Evolutionary conservation across 441 rosid genomes (phyloP).

Genomic region (Gossypium trilobum): DNA sequence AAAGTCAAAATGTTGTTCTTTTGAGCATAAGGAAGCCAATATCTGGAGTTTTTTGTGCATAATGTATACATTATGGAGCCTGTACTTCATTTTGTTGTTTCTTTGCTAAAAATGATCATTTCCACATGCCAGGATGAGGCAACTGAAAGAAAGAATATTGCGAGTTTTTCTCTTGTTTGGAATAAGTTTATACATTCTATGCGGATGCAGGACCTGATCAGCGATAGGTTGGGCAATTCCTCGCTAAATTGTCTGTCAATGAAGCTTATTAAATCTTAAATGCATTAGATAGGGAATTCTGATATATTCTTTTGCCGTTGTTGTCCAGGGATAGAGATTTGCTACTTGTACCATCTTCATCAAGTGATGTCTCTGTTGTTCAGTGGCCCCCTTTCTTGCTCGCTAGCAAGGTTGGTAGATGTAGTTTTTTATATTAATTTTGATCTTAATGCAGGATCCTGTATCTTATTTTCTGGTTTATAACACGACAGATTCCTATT

Average conservation of each 20-base stretch:
- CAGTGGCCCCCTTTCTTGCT: slow-evolving; percentile 98
- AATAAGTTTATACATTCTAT: slow-evolving; percentile 72
- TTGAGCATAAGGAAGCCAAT: background rate
- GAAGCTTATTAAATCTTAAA: slow-evolving; percentile 5
- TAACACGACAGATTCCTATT: slow-evolving; percentile 65
- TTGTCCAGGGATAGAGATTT: slow-evolving; percentile 69
- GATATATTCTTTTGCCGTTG: slow-evolving; percentile 17
- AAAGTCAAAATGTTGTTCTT: background rate
- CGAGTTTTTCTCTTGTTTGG: slow-evolving; percentile 79
- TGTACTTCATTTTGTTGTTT: background rate
- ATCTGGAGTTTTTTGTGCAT: background rate
- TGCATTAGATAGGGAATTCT: slow-evolving; percentile 11
- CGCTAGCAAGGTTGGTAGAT: slow-evolving; percentile 73
- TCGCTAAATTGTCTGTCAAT: background rate
- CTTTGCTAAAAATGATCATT: slow-evolving; percentile 15
- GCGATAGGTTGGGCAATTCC: slow-evolving; percentile 49
- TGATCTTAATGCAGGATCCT: slow-evolving; percentile 10
- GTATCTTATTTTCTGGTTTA: slow-evolving; percentile 18
- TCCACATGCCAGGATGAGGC: slow-evolving; percentile 43
- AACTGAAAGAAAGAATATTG: slow-evolving; percentile 39
- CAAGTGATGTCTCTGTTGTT: slow-evolving; percentile 50
- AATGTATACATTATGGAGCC: background rate
- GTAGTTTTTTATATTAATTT: slow-evolving; percentile 14
- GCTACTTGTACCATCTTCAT: slow-evolving; percentile 76
- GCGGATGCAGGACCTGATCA: slow-evolving; percentile 86